Percentiles rank a stretch among this genome's conserved stretches.
phyloP scores from a whole-genome alignment of 2,329 filamentous ascomycete species.

The Sporothrix pseudoabietina region DNA sequence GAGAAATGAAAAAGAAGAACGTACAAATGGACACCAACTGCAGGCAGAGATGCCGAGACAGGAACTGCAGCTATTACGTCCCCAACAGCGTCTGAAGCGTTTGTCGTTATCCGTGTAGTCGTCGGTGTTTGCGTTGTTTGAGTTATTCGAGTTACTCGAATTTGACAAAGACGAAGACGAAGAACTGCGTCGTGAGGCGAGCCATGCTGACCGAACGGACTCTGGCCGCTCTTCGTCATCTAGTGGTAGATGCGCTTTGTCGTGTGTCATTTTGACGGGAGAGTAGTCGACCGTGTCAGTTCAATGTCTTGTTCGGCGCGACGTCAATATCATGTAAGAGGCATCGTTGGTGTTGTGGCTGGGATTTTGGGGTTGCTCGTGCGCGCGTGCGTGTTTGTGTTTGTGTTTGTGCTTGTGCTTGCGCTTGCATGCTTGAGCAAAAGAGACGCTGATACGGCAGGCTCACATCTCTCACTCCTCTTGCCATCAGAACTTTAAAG shows the following conservation, averaged over 20 bases:
- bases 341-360: background rate
- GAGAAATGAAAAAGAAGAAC: slow-evolving; percentile 32
- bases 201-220: slow-evolving; percentile 8
- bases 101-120: slow-evolving; percentile 41
- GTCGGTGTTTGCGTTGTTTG: background rate
- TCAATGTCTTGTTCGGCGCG: background rate
- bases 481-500: background rate
- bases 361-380: background rate
- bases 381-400: background rate
- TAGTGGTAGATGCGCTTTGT: background rate
- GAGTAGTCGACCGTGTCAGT: background rate
- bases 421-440: slow-evolving; percentile 10
- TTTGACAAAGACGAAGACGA: background rate
- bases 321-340: background rate
- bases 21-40: slow-evolving; percentile 58
- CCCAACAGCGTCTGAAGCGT: slow-evolving; percentile 55
- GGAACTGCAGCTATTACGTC: slow-evolving; percentile 50
- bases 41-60: slow-evolving; percentile 51
- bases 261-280: background rate
- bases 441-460: background rate
- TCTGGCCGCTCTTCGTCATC: slow-evolving; percentile 1
- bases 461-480: background rate
- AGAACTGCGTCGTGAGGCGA: background rate
- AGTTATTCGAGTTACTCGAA: background rate
- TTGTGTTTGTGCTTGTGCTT: background rate